Base-by-base conservation (phyloP, 345 rosid genomes). In the Ceriops zippeliana region DNA sequence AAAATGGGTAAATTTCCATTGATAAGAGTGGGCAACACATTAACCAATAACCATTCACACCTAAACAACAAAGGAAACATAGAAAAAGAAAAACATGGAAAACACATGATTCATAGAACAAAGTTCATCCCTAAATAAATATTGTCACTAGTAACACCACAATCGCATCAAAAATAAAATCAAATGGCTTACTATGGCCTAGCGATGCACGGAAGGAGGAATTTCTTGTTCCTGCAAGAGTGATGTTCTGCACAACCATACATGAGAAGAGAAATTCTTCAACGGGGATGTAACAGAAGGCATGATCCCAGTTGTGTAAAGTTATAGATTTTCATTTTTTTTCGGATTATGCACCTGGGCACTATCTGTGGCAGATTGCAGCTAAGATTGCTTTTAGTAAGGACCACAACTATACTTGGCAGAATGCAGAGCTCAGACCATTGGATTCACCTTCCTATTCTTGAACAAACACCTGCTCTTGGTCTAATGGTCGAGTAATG, bases 1-100 rank as follows among this genome's bases (percentile, higher is more conserved):
- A 65, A 65, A 5, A 47, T 46, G 37, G 28, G 59, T 58, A 62
- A 47, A 71, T 61, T 70, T 31, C 70, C 53, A 67, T 73, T 26
- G 5, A 11, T 42, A 13, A 42, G 4, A 42, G 47, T 13, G 11
- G 47, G 47, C 47, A 42, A 42, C 47, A 2, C 16, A 13, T 42
- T 42, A 10, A 42, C 47, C 16, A 42, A 11, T 42, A 42, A 42
- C 47, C 2, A 42, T 30, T 24, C 21, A 63, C 32, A 70, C 52
- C 27, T 7, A 26, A 26, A 63, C 22, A 6, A 56, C 31, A 54
- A 70, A 42, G 15, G 47, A 32, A 60, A 66, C 35, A 37, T 32
- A 34, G 54, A 58, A 58, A 5, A 21, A 24, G 34, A 52, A 34
- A 67, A 54, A 46, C 2, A 24, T 34, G 7, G 56, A 52, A 0